Evolutionary conservation across 257 asterid genomes (phyloP).

Genomic region (Solanum sitiens): DNA sequence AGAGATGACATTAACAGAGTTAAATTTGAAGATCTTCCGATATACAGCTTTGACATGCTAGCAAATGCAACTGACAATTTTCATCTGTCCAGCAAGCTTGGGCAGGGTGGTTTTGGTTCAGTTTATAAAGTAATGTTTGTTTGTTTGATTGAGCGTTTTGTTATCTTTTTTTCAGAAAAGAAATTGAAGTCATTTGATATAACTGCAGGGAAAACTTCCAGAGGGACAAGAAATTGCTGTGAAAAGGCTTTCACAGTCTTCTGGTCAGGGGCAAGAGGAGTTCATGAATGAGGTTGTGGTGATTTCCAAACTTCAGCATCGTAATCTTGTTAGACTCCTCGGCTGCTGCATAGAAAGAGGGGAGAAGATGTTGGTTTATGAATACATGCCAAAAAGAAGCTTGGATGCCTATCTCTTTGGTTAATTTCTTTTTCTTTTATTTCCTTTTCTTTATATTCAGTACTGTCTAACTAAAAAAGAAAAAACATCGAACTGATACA

Average conservation of each 20-base stretch:
- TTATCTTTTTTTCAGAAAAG: not conserved
- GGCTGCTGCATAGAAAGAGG: conserved; percentile 44
- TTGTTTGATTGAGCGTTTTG: not conserved
- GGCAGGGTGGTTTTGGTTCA: conserved; percentile 58
- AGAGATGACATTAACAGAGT: not conserved
- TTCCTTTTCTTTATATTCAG: not conserved
- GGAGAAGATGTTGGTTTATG: conserved; percentile 43
- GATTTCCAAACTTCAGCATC: conserved; percentile 48
- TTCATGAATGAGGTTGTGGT: conserved; percentile 50
- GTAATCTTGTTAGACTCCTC: conserved; percentile 38
- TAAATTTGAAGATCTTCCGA: conserved; percentile 26
- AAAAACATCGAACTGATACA: not conserved
- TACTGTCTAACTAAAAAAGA: not conserved
- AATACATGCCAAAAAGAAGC: conserved; percentile 52
- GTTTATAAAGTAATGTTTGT: conserved; percentile 39
- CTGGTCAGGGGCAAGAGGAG: conserved; percentile 45
- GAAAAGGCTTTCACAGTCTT: conserved; percentile 44
- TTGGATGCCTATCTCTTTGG: conserved; percentile 41
- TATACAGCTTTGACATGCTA: conserved; percentile 28
- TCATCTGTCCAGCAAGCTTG: conserved; percentile 27
- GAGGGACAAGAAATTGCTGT: conserved; percentile 46
- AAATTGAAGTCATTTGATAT: conserved; percentile 3
- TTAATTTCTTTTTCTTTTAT: not conserved
- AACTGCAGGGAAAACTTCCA: conserved; percentile 23
- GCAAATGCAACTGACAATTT: conserved; percentile 39